Percentiles rank a stretch among this genome's conserved stretches.
These are phyloP conservation scores for Penicillium antarcticum DNA, from an alignment of 495 filamentous ascomycete genomes.

Conservation along the genomic window DNA sequence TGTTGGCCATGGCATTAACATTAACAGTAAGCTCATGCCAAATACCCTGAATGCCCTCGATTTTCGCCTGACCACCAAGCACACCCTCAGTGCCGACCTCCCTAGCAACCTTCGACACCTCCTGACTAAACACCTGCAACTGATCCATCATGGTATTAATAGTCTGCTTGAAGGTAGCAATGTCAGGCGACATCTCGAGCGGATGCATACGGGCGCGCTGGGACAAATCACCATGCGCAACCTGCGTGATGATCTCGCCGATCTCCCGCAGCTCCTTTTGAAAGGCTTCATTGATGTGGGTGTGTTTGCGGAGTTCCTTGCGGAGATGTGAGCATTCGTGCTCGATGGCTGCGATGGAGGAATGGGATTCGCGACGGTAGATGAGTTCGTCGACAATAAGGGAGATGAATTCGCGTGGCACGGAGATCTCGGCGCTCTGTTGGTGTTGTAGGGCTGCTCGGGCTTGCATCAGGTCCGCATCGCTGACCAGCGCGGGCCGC, in stretches of 20 bases:
- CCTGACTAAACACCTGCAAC: conserved; percentile 85
- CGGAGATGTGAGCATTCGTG: conserved; percentile 59
- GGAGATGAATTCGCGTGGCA: conserved; percentile 56
- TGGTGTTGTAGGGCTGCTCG: conserved; percentile 66
- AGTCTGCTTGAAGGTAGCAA: conserved; percentile 87
- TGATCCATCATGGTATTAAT: conserved; percentile 95
- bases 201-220: conserved; percentile 89
- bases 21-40: conserved; percentile 94
- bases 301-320: conserved; percentile 82
- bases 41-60: conserved; percentile 84
- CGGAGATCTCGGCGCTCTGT: conserved; percentile 57
- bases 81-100: conserved; percentile 91
- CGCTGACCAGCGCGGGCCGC: conserved; percentile 40
- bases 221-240: conserved; percentile 84
- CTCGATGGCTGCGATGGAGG: conserved; percentile 33
- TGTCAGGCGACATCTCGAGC: conserved; percentile 90
- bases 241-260: conserved; percentile 85
- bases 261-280: conserved; percentile 90
- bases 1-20: conserved; percentile 89
- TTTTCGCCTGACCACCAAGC: conserved; percentile 83
- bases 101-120: conserved; percentile 84
- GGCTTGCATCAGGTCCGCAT: conserved; percentile 60
- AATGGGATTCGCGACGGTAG: conserved; percentile 27
- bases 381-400: conserved; percentile 50
- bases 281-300: conserved; percentile 91